These are phyloP conservation scores for Amanita rimosa DNA, from an alignment of 768 basidiomycete genomes.

Conservation along the genomic window DNA sequence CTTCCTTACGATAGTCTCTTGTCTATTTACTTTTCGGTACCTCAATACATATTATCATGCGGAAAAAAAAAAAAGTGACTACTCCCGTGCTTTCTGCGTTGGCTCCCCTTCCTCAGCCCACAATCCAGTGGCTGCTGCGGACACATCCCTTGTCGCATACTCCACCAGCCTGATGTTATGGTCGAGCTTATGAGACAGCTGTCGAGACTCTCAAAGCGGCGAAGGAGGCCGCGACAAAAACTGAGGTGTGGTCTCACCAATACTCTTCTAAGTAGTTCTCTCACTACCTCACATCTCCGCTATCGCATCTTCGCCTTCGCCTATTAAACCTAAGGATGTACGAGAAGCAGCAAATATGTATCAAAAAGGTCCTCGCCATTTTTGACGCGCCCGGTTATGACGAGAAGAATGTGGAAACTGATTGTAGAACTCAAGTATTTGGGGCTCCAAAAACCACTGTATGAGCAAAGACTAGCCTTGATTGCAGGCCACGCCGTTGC, in stretches of 20 bases:
- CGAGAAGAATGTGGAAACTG: slow-evolving; percentile 37
- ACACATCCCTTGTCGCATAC: too few species aligned
- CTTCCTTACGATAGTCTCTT: too few species aligned
- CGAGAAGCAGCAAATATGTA: slow-evolving; percentile 44
- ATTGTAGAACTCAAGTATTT: slow-evolving; percentile 60
- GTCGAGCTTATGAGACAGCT: slow-evolving; percentile 59
- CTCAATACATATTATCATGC: too few species aligned
- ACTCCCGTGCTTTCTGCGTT: too few species aligned
- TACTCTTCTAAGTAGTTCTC: slow-evolving; percentile 77
- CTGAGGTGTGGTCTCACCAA: slow-evolving; percentile 31
- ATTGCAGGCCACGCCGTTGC: too few species aligned
- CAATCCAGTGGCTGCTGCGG: too few species aligned
- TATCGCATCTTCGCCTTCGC: slow-evolving; percentile 36
- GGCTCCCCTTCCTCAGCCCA: too few species aligned
- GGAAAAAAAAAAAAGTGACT: too few species aligned
- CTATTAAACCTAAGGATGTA: slow-evolving; percentile 52
- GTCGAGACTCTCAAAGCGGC: slow-evolving; percentile 58
- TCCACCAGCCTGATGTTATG: slow-evolving; percentile 61
- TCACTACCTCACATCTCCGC: too few species aligned
- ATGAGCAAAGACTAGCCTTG: too few species aligned
- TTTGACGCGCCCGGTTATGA: slow-evolving; percentile 55
- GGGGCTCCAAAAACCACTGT: too few species aligned
- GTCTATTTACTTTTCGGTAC: too few species aligned
- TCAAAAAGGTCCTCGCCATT: slow-evolving; percentile 45
- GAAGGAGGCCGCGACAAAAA: slow-evolving; percentile 17